phyloP scores from a whole-genome alignment of 352 stramenopile species.

The Globisporangium mamillatum region DNA sequence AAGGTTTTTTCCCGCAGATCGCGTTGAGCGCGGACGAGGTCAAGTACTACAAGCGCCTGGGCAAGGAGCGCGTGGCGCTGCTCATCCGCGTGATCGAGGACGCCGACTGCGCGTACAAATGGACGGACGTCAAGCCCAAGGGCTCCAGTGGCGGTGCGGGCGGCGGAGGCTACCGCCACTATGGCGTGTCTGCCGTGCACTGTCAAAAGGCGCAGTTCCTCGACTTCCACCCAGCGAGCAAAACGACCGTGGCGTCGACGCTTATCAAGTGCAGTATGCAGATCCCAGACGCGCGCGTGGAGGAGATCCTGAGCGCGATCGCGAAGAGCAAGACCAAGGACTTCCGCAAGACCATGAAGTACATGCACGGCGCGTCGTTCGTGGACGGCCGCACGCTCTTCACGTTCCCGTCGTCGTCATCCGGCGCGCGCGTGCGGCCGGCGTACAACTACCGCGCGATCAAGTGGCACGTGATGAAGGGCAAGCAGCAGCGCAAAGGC shows the following conservation, averaged over 20 bases:
- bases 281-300: constrained; percentile 40
- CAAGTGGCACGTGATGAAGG: constrained; percentile 52
- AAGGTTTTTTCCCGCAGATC: constrained; percentile 80
- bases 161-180: not conserved
- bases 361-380: constrained; percentile 60
- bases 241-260: constrained; percentile 52
- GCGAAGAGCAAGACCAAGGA: constrained; percentile 63
- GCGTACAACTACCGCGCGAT: constrained; percentile 57
- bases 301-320: constrained; percentile 56
- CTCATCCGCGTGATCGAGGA: constrained; percentile 72
- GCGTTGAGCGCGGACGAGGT: constrained; percentile 70
- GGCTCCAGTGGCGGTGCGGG: constrained; percentile 6
- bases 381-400: constrained; percentile 28
- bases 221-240: constrained; percentile 60
- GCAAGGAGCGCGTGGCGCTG: constrained; percentile 62
- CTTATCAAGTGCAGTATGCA: constrained; percentile 66
- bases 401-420: constrained; percentile 48
- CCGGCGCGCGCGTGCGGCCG: constrained; percentile 22
- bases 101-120: constrained; percentile 76
- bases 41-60: constrained; percentile 66
- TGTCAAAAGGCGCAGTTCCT: constrained; percentile 65
- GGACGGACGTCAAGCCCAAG: constrained; percentile 18
- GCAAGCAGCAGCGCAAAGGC: constrained; percentile 6
- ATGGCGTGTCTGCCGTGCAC: not conserved
- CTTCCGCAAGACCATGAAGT: constrained; percentile 49